phyloP scores from a whole-genome alignment of 805 yeast genomes.

The Kodamaea neixiangensis region DNA sequence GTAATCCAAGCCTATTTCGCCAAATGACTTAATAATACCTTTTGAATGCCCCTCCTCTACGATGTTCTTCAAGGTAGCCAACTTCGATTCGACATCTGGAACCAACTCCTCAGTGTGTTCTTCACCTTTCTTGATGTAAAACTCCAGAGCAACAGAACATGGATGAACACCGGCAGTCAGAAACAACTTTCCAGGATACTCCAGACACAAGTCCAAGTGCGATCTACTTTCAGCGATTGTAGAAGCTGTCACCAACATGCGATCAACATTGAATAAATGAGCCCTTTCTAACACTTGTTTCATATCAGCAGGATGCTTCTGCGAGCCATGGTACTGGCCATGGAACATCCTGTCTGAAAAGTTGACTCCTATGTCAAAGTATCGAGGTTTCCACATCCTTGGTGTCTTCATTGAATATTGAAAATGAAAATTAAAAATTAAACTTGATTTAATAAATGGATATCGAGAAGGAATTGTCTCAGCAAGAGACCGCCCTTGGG shows the following conservation, averaged over 20 bases:
- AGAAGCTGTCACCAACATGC: slow-evolving; percentile 83
- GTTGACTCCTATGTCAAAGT: slow-evolving; percentile 61
- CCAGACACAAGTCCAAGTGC: slow-evolving; percentile 58
- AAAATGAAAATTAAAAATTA: background rate
- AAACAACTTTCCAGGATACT: slow-evolving; percentile 36
- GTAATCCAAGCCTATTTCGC: slow-evolving; percentile 94
- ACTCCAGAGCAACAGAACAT: slow-evolving; percentile 64
- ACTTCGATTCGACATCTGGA: slow-evolving; percentile 40
- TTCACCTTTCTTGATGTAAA: slow-evolving; percentile 26
- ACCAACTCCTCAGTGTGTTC: slow-evolving; percentile 35
- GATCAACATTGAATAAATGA: slow-evolving; percentile 58
- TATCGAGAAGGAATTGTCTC: slow-evolving; percentile 6
- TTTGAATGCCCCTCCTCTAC: slow-evolving; percentile 47
- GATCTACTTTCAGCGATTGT: slow-evolving; percentile 62
- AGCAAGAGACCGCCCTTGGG: slow-evolving; percentile 29
- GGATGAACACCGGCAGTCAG: slow-evolving; percentile 97
- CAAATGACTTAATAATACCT: slow-evolving; percentile 76
- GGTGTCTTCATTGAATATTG: background rate
- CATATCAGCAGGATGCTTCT: slow-evolving; percentile 67
- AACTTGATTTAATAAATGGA: background rate
- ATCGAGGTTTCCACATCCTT: slow-evolving; percentile 39
- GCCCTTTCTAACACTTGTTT: slow-evolving; percentile 68
- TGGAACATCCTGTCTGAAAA: slow-evolving; percentile 86
- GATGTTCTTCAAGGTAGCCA: slow-evolving; percentile 50
- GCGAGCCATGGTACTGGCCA: slow-evolving; percentile 72